A percentile compares a stretch with the other conserved stretches of the same genome.
Evolutionary conservation across 2,329 filamentous ascomycete genomes (phyloP).

Genomic region (Tolypocladium inflatum): DNA sequence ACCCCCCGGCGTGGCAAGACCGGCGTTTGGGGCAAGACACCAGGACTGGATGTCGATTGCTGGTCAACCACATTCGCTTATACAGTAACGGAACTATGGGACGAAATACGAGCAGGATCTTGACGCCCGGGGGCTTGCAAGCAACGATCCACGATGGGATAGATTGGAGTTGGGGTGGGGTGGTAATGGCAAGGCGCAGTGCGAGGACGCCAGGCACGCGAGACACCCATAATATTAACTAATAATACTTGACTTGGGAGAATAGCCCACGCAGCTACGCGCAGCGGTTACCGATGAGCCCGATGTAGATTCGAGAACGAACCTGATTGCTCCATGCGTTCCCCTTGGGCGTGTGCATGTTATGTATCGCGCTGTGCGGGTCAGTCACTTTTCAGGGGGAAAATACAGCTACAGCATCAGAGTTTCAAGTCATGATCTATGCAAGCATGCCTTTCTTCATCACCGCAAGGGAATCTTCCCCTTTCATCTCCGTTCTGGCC

Average conservation of each 20-base stretch:
- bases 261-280: neutral
- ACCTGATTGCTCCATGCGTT: neutral
- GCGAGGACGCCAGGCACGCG: constrained; percentile 2
- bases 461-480: too few relatives aligned
- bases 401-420: too few relatives aligned
- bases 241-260: constrained; percentile 13
- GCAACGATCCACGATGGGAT: neutral
- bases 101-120: neutral
- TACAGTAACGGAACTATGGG: constrained; percentile 5
- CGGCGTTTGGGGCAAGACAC: constrained; percentile 31
- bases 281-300: neutral
- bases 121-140: neutral
- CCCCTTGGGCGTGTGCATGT: neutral
- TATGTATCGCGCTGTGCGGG: too few relatives aligned
- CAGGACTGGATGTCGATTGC: constrained; percentile 1
- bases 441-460: too few relatives aligned
- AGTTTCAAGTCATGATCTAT: too few relatives aligned
- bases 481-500: too few relatives aligned
- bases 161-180: neutral
- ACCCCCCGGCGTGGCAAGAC: constrained; percentile 22
- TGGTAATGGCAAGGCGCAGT: neutral
- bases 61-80: constrained; percentile 32
- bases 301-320: neutral
- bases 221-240: constrained; percentile 7
- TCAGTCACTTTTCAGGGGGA: too few relatives aligned